These are phyloP conservation scores for Creolimax fragrantissima DNA, from an alignment of 78 protist species.

Conservation along the genomic window DNA sequence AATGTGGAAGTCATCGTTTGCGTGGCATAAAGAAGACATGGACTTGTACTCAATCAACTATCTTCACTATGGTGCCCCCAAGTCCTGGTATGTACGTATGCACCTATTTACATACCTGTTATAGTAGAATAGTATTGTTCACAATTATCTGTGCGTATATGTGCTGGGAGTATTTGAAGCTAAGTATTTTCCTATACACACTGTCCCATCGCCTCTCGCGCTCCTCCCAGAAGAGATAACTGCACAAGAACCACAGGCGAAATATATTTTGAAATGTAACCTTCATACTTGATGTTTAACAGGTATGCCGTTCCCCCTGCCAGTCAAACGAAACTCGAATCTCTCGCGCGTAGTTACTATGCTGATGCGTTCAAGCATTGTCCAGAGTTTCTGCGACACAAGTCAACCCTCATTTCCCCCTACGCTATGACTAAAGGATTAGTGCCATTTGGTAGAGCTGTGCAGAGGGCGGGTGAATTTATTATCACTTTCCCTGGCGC, in stretches of 20 bases:
- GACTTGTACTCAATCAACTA: conserved; percentile 43
- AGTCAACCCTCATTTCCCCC: not conserved
- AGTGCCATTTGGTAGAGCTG: not conserved
- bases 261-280: too few species aligned
- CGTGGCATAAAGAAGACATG: conserved; percentile 57
- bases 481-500: conserved; percentile 53
- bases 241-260: too few species aligned
- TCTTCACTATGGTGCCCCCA: conserved; percentile 41
- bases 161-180: not conserved
- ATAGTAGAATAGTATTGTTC: too few species aligned
- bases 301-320: conserved; percentile 24
- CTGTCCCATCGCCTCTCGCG: not conserved
- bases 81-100: conserved; percentile 35
- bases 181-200: not conserved
- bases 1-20: conserved; percentile 34
- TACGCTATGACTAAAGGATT: not conserved
- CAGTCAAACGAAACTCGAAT: not conserved
- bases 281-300: too few species aligned
- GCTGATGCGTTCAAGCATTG: not conserved
- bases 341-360: not conserved
- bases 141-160: not conserved
- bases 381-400: conserved; percentile 28
- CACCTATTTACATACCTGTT: too few species aligned
- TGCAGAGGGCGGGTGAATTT: conserved; percentile 45
- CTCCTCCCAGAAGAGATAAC: too few species aligned